Conservation (phyloP, 805 yeast species). For the Sugiyamaella qingdaonensis region DNA sequence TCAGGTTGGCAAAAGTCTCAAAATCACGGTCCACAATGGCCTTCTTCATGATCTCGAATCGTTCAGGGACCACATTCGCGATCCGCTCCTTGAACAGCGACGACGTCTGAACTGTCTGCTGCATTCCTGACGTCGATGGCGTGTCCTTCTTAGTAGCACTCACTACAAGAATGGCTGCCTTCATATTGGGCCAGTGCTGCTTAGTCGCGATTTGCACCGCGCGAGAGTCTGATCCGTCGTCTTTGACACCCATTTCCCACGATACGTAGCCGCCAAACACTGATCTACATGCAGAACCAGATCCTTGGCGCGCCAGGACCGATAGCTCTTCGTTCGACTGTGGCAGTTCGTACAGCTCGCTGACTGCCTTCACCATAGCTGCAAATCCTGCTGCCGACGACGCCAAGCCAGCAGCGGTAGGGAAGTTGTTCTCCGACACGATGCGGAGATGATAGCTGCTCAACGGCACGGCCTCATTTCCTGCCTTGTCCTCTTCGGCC, state of each 20-base stretch:
- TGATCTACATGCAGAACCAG: constrained; percentile 98
- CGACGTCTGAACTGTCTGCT: constrained; percentile 84
- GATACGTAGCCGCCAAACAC: constrained; percentile 97
- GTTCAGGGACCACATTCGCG: constrained; percentile 74
- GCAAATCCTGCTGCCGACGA: constrained; percentile 99
- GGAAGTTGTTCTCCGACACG: constrained; percentile 93
- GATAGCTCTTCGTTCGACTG: constrained; percentile 80
- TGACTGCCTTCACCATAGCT: constrained; percentile 86
- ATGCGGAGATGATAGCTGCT: constrained; percentile 67
- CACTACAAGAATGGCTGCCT: constrained; percentile 88
- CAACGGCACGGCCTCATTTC: constrained; percentile 29
- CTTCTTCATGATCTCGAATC: constrained; percentile 77
- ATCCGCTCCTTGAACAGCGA: constrained; percentile 80
- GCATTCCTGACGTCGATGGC: constrained; percentile 96
- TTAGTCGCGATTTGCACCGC: constrained; percentile 89
- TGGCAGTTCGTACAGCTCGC: constrained; percentile 80
- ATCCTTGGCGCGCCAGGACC: constrained; percentile 94
- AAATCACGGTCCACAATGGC: constrained; percentile 75
- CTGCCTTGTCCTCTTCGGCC: constrained; percentile 47
- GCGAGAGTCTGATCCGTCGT: constrained; percentile 85
- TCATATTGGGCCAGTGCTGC: constrained; percentile 87
- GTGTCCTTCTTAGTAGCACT: constrained; percentile 93
- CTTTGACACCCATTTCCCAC: constrained; percentile 89
- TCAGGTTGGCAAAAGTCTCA: constrained; percentile 74
- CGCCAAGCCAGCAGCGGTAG: constrained; percentile 98